A percentile compares a stretch with the other conserved stretches of the same genome.
These are phyloP conservation scores for Aureobasidium leucospermi DNA, from an alignment of 2,329 filamentous ascomycete species.

Conservation along the genomic window DNA sequence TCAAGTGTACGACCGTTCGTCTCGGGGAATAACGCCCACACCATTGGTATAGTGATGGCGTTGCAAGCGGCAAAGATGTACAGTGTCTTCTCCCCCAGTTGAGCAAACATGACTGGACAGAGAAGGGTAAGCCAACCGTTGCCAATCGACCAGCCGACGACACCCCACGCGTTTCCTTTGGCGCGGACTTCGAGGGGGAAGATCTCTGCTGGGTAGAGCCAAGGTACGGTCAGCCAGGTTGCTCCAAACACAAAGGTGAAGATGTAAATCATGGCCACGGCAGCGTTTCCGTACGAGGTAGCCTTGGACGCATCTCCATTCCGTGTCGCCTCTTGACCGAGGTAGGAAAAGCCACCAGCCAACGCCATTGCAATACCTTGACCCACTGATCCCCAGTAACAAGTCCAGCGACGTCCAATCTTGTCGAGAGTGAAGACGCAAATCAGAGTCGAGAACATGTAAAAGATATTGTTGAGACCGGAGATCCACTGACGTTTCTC, in stretches of 20 bases:
- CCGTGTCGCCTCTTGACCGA: conserved; percentile 15
- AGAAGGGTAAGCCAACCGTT: conserved; percentile 1
- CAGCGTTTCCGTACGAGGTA: conserved; percentile 10
- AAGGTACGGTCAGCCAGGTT: conserved; percentile 46
- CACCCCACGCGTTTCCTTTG: conserved; percentile 34
- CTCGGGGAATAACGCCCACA: conserved; percentile 51
- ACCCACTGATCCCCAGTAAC: conserved; percentile 61
- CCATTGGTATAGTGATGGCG: conserved; percentile 43
- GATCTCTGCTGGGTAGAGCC: conserved; percentile 19
- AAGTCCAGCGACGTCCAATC: conserved; percentile 56
- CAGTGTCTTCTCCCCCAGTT: conserved; percentile 42
- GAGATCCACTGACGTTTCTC: conserved; percentile 18
- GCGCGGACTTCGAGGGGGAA: conserved; percentile 19
- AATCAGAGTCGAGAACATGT: conserved; percentile 45
- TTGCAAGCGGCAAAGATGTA: conserved; percentile 46
- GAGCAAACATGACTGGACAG: conserved; percentile 41
- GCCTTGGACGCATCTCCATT: conserved; percentile 17
- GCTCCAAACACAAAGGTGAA: conserved; percentile 49
- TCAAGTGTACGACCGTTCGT: conserved; percentile 46
- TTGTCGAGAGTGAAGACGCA: conserved; percentile 44
- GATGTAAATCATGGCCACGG: conserved; percentile 22
- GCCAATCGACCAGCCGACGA: conserved; percentile 44
- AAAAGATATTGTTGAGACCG: conserved; percentile 42
- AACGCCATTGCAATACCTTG: conserved; percentile 23
- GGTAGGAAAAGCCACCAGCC: conserved; percentile 21